phyloP scores from a whole-genome alignment of 2,329 filamentous ascomycete genomes.

The Pseudocercospora fijiensis region DNA sequence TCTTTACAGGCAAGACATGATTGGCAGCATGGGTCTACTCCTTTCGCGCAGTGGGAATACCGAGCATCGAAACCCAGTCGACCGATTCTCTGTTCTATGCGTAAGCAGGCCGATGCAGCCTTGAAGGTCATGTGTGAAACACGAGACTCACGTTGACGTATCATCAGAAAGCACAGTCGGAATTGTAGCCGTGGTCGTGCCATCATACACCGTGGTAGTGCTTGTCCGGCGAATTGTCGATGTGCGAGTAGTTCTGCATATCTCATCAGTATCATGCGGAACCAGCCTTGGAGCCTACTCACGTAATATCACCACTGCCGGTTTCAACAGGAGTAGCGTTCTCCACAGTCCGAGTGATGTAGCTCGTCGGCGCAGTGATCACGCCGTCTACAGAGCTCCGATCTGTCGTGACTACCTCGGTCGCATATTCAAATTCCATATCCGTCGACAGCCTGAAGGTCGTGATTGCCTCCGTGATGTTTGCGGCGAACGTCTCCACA shows the following conservation, averaged over 20 bases:
- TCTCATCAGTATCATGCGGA: background rate
- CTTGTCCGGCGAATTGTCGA: slow-evolving; percentile 25
- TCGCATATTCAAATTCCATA: slow-evolving; percentile 41
- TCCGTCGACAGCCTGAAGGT: slow-evolving; percentile 43
- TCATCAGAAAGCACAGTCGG: slow-evolving; percentile 15
- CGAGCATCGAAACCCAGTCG: slow-evolving; percentile 16
- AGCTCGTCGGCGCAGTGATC: slow-evolving; percentile 32
- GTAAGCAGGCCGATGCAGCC: background rate
- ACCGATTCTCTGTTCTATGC: slow-evolving; percentile 6
- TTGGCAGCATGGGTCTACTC: background rate
- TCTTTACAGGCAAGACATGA: background rate
- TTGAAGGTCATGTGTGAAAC: background rate
- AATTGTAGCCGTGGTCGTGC: slow-evolving; percentile 25
- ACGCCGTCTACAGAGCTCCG: slow-evolving; percentile 19
- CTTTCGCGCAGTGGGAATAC: slow-evolving; percentile 15
- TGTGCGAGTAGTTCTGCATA: slow-evolving; percentile 18
- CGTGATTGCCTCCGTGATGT: slow-evolving; percentile 42
- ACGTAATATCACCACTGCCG: slow-evolving; percentile 21
- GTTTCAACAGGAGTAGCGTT: slow-evolving; percentile 19
- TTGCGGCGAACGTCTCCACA: slow-evolving; percentile 42
- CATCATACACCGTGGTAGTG: slow-evolving; percentile 26
- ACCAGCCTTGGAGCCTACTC: background rate
- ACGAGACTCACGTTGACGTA: slow-evolving; percentile 3
- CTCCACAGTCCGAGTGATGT: slow-evolving; percentile 34
- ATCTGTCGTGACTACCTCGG: slow-evolving; percentile 37